Evolutionary conservation across 306 rosid genomes (phyloP).

Genomic region (Acacia crassicarpa): DNA sequence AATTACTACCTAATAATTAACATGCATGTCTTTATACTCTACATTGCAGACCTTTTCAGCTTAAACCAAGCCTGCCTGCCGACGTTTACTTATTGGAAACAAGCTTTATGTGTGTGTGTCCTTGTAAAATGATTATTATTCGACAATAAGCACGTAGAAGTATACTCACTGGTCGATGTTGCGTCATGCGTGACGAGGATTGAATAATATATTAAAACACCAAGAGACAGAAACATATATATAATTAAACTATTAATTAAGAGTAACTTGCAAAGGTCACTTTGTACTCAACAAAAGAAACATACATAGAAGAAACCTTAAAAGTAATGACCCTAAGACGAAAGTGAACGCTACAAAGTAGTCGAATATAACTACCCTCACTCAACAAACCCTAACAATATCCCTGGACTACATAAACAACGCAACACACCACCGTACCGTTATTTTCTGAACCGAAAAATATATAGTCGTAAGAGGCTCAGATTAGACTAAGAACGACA

Average conservation of each 20-base stretch:
- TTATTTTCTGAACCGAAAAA: constrained; percentile 11
- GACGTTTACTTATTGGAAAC: background rate
- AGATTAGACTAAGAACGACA: background rate
- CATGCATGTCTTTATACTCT: background rate
- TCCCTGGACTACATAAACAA: background rate
- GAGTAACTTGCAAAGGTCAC: background rate
- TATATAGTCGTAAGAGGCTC: background rate
- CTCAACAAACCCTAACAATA: background rate
- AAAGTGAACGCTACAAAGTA: background rate
- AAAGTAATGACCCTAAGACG: background rate
- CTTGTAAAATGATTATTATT: background rate
- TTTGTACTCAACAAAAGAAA: background rate
- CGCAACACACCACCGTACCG: constrained; percentile 12
- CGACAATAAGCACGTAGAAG: background rate
- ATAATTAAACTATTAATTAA: background rate
- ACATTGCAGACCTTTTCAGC: background rate
- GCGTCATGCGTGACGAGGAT: background rate
- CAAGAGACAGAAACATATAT: background rate
- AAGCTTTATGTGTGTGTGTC: background rate
- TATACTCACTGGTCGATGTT: background rate
- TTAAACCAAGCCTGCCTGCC: background rate
- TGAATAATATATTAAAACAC: background rate
- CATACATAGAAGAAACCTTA: constrained; percentile 11
- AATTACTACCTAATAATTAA: background rate
- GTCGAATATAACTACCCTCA: background rate